phyloP scores from a whole-genome alignment of 2,329 filamentous ascomycete species.

The Sclerotinia subarctica region DNA sequence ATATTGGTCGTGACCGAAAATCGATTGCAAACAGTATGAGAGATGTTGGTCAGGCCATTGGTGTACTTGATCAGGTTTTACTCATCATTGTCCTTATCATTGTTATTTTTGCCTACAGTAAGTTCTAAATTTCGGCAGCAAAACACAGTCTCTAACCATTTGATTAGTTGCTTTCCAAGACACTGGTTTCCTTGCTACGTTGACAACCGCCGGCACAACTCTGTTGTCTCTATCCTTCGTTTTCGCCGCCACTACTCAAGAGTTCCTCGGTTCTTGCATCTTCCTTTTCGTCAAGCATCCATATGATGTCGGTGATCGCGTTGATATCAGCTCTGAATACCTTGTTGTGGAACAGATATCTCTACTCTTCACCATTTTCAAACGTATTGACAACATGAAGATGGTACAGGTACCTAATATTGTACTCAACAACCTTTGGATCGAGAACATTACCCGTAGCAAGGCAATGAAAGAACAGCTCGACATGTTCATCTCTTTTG shows the following conservation, averaged over 20 bases:
- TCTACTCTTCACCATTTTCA: slow-evolving; percentile 88
- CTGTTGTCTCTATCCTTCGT: slow-evolving; percentile 95
- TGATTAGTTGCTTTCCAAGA: slow-evolving; percentile 77
- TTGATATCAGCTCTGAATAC: slow-evolving; percentile 69
- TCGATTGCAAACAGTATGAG: slow-evolving; percentile 91
- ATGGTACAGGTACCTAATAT: slow-evolving; percentile 81
- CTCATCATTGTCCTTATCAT: slow-evolving; percentile 77
- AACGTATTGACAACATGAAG: slow-evolving; percentile 76
- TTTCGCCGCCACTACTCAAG: slow-evolving; percentile 86
- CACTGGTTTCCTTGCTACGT: slow-evolving; percentile 76
- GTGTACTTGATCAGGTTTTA: slow-evolving; percentile 83
- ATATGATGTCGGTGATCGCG: slow-evolving; percentile 91
- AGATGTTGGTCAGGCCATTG: slow-evolving; percentile 92
- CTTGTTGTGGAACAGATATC: slow-evolving; percentile 92
- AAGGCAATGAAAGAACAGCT: slow-evolving; percentile 86
- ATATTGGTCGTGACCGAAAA: slow-evolving; percentile 82
- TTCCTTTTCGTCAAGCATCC: slow-evolving; percentile 99
- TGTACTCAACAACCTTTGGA: slow-evolving; percentile 84
- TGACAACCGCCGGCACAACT: slow-evolving; percentile 86
- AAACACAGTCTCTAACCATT: slow-evolving; percentile 30
- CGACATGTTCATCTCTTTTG: slow-evolving; percentile 76
- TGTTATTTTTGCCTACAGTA: slow-evolving; percentile 77
- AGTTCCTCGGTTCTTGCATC: slow-evolving; percentile 96
- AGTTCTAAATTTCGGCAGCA: slow-evolving; percentile 38
- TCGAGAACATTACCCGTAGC: slow-evolving; percentile 89